phyloP scores from a whole-genome alignment of 2,329 filamentous ascomycete species.

The Didymella keratinophila region DNA sequence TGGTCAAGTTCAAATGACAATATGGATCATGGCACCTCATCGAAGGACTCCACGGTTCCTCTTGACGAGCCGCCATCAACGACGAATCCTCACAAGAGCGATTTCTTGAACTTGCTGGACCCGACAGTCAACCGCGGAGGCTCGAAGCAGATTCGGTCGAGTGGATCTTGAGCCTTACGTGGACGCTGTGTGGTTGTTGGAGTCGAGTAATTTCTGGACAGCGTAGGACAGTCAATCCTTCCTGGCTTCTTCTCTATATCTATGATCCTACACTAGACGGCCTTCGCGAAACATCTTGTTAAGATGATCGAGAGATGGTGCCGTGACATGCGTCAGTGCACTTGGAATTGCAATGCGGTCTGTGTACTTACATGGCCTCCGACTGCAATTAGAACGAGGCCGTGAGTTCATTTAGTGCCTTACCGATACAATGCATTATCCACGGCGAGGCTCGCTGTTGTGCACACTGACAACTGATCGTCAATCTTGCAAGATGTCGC shows the following conservation, averaged over 20 bases:
- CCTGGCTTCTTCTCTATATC: no score
- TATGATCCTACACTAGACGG: no score
- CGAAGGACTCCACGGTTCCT: neutral
- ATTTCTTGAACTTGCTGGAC: constrained; percentile 29
- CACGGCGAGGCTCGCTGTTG: no score
- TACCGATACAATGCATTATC: no score
- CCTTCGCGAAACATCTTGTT: neutral
- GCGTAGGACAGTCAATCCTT: neutral
- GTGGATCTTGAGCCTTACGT: neutral
- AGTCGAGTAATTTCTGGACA: neutral
- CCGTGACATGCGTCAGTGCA: neutral
- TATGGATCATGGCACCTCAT: neutral
- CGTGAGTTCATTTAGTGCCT: no score
- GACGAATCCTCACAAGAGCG: constrained; percentile 20
- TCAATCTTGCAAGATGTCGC: no score
- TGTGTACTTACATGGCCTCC: no score
- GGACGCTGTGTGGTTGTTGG: neutral
- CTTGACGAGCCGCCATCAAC: constrained; percentile 14
- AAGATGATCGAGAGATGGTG: neutral
- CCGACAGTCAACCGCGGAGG: constrained; percentile 24
- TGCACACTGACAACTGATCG: no score
- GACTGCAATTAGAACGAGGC: no score
- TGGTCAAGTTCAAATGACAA: constrained; percentile 12
- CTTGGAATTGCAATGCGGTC: no score
- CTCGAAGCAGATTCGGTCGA: constrained; percentile 14